phyloP scores from a whole-genome alignment of 164 flowering plant species.

The Vitis labrusca region DNA sequence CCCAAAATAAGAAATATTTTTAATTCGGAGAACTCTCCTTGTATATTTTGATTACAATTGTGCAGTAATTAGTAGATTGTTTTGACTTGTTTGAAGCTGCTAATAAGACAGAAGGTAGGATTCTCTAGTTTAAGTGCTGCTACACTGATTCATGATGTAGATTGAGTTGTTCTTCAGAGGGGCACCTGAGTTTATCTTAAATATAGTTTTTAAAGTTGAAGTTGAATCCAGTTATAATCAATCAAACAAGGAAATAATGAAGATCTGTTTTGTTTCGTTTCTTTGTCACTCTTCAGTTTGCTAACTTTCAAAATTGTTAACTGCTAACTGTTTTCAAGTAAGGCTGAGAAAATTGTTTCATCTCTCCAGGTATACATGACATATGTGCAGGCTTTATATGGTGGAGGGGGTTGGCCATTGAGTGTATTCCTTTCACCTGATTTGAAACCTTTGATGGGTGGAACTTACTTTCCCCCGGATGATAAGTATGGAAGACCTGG shows the following conservation, averaged over 20 bases:
- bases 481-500: slow-evolving; percentile 93
- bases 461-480: slow-evolving; percentile 93
- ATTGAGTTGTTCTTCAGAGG: no score
- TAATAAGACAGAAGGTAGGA: no score
- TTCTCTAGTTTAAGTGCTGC: not conserved
- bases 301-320: not conserved
- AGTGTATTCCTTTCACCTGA: slow-evolving; percentile 90
- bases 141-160: no score
- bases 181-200: not conserved
- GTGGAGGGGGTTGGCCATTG: slow-evolving; percentile 98
- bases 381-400: slow-evolving; percentile 91
- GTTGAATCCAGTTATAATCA: not conserved
- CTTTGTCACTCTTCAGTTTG: no score
- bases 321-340: not conserved
- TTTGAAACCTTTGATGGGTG: slow-evolving; percentile 95
- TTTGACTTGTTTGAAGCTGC: no score
- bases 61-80: no score
- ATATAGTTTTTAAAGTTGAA: slow-evolving; percentile 1
- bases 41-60: no score
- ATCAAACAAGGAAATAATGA: not conserved
- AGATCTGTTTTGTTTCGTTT: no score
- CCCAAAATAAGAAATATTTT: no score
- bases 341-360: not conserved
- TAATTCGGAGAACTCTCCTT: no score
- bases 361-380: slow-evolving; percentile 88